A percentile compares a stretch with the other conserved stretches of the same genome.
These are phyloP conservation scores for Lipomyces spencermartinsiae DNA, from an alignment of 805 yeast genomes.

Conservation along the genomic window DNA sequence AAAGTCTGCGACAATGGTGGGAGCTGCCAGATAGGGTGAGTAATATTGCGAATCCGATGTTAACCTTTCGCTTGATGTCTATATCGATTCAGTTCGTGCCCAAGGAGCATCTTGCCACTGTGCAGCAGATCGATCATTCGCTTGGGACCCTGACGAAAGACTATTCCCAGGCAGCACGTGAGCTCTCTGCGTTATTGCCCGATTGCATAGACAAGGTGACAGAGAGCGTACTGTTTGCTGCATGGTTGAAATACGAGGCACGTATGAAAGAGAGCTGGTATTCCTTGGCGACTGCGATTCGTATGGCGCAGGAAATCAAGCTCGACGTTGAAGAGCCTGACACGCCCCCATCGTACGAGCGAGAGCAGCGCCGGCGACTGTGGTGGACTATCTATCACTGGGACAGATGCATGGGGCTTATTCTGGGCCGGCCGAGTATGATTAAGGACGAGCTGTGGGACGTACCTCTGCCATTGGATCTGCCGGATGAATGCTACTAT, in stretches of 20 bases:
- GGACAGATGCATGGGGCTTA: constrained; percentile 35
- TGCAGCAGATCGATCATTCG: constrained; percentile 29
- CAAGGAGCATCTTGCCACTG: constrained; percentile 28
- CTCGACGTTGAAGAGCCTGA: constrained; percentile 35
- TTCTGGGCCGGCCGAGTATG: constrained; percentile 36
- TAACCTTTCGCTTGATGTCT: constrained; percentile 34
- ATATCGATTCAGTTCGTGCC: constrained; percentile 36
- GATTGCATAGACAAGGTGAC: constrained; percentile 33
- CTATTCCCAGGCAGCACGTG: constrained; percentile 32
- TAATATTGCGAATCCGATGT: constrained; percentile 18
- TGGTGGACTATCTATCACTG: constrained; percentile 39
- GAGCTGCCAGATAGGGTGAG: constrained; percentile 14
- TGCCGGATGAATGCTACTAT: constrained; percentile 31
- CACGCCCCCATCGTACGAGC: constrained; percentile 31
- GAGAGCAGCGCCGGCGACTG: constrained; percentile 34
- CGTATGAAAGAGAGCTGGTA: constrained; percentile 38
- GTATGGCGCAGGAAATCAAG: constrained; percentile 37
- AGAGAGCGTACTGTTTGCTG: constrained; percentile 27
- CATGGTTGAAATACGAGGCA: constrained; percentile 34
- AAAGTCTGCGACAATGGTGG: constrained; percentile 32
- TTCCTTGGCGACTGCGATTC: constrained; percentile 32
- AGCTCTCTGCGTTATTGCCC: constrained; percentile 33
- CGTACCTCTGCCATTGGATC: constrained; percentile 35
- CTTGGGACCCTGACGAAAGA: constrained; percentile 24
- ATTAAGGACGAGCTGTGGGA: constrained; percentile 29